phyloP scores from a whole-genome alignment of 2,329 filamentous ascomycete genomes.

The Ceratocystiopsis brevicomis region DNA sequence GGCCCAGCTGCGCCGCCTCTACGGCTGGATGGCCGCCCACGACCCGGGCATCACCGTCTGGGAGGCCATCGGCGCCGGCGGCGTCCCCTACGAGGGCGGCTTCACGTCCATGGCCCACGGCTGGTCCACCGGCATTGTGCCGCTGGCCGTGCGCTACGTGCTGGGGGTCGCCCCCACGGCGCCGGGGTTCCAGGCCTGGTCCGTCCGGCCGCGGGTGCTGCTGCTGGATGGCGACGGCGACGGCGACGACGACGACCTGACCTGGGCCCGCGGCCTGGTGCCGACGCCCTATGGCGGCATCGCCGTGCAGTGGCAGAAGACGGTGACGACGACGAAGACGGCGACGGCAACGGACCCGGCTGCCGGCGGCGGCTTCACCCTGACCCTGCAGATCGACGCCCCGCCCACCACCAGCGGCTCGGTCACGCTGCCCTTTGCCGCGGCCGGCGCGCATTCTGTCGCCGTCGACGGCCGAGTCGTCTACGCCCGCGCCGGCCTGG shows the following conservation, averaged over 20 bases:
- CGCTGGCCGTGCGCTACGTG: conserved; percentile 25
- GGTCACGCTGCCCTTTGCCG: conserved; percentile 8
- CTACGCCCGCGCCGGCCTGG: conserved; percentile 16
- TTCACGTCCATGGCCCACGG: conserved; percentile 32
- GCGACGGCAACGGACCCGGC: conserved; percentile 11
- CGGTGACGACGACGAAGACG: conserved; percentile 11
- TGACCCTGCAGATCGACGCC: neutral
- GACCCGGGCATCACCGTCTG: conserved; percentile 30
- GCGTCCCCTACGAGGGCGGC: conserved; percentile 23
- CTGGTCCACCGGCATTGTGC: conserved; percentile 31
- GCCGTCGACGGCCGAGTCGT: conserved; percentile 9
- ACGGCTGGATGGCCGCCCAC: conserved; percentile 28
- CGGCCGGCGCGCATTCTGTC: conserved; percentile 1
- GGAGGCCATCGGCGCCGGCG: conserved; percentile 29
- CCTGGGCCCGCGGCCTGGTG: conserved; percentile 25
- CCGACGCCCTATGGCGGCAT: conserved; percentile 22
- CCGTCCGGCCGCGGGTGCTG: conserved; percentile 17
- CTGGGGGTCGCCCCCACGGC: conserved; percentile 25
- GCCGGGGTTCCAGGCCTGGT: conserved; percentile 25
- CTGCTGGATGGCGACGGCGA: too few species aligned
- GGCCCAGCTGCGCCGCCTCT: conserved; percentile 26
- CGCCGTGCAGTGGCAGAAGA: conserved; percentile 19
- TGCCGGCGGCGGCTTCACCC: neutral
- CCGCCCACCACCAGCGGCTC: too few species aligned
- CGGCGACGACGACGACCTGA: conserved; percentile 10